Base-by-base conservation (phyloP, 1,284 basidiomycete species). In the Ceratorhiza oryzae-sativae region DNA sequence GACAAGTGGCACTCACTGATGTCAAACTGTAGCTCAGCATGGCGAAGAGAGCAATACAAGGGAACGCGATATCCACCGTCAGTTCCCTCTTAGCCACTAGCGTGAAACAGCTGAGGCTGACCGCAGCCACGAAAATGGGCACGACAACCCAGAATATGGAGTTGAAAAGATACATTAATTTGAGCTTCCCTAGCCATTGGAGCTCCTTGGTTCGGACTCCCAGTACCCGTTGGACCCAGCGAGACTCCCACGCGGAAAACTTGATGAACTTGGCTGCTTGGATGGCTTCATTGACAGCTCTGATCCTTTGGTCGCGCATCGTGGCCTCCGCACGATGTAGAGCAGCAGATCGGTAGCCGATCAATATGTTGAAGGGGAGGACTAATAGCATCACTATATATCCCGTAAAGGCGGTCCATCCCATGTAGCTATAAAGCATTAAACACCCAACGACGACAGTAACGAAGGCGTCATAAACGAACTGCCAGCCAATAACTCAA, bases 241-340 rank as follows among this genome's bases (percentile, higher is more conserved):
- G 41, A 0, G 73, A 56, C 55, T 74, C 73, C 70, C 70, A 74
- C 1, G 71, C 70, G 9, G 67, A 74, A 25, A 72, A 72, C 56
- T 74, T 74, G 42, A 74, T 67, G 45, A 72, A 74, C 46, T 72
- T 74, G 27, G 72, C 67, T 3, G 53, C 39, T 25, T 74, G 73
- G 23, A 74, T 68, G 0, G 56, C 71, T 41, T 74, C 68, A 30
- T 74, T 74, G 61, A 74, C 67, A 18, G 51, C 61, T 5, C 59
- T 41, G 41, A 74, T 72, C 1, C 73, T 63, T 8, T 42, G 65
- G 45, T 70, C 65, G 18, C 65, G 65, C 65, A 70, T 70, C 8
- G 65, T 20, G 25, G 65, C 53, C 15, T 42, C 65, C 2, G 65
- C 25, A 8, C 20, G 20, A n/a, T 58, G 56, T 1, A 58, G 34